Conservation (phyloP, 2,329 filamentous ascomycete species). For the Botryotinia calthae region DNA sequence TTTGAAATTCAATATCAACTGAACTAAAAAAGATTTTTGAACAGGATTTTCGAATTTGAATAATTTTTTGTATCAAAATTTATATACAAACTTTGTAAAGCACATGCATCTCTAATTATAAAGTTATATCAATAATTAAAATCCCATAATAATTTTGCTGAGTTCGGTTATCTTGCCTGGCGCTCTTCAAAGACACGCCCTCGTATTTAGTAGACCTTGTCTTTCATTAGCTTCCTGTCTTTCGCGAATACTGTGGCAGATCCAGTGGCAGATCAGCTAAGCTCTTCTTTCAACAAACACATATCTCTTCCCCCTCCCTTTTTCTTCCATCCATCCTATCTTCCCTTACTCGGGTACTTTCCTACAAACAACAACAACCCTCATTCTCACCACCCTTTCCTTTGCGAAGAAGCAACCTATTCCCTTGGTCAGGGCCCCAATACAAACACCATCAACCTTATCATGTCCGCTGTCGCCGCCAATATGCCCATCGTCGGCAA, state of each 20-base stretch:
- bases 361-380: neutral
- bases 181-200: too few relatives aligned
- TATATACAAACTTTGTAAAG: too few relatives aligned
- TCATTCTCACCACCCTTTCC: constrained; percentile 7
- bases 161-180: too few relatives aligned
- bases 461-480: constrained; percentile 59
- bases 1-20: too few relatives aligned
- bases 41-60: too few relatives aligned
- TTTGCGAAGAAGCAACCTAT: constrained; percentile 78
- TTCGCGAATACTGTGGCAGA: neutral
- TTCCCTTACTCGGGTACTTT: neutral
- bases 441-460: constrained; percentile 50
- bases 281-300: constrained; percentile 14
- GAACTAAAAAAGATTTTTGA: too few relatives aligned
- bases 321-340: neutral
- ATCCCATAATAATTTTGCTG: too few relatives aligned
- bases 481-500: constrained; percentile 39
- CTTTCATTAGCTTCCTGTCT: constrained; percentile 9
- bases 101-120: too few relatives aligned
- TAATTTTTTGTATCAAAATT: too few relatives aligned
- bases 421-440: constrained; percentile 97
- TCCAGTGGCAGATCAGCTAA: neutral
- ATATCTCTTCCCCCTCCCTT: neutral
- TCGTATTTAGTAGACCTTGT: too few relatives aligned
- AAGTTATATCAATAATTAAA: too few relatives aligned